Base-by-base conservation (phyloP, 352 stramenopile genomes). In the Phytopythium aichiense region DNA sequence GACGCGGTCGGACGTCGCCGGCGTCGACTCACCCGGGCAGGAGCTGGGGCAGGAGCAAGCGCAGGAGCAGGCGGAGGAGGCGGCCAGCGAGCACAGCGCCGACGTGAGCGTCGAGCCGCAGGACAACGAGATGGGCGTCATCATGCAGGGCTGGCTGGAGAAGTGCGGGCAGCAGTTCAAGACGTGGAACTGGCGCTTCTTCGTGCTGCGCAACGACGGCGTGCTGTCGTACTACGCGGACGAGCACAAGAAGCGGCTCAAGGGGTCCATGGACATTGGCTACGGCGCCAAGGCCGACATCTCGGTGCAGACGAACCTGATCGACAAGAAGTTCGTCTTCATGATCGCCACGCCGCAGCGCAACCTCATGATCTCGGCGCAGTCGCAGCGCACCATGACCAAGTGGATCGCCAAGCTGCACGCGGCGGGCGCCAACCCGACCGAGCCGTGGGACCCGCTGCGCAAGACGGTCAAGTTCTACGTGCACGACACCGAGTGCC, bases 131-230 rank as follows among this genome's bases (percentile, higher is more conserved):
- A 81, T 86, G 69, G 84, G 76, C 22, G 70, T 95, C 33, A 73
- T 94, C 8, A 92, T 92, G 72, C 79, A 93, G 49, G 87, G 87
- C 18, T 95, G 87, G 87, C 81, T 95, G 40, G 81, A 95, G 54
- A 95, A 95, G 64, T 94, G 87, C 60, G 84, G 87, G 2, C 84
- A 93, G 68, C 83, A 90, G 59, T 92, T 95, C 68, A 94, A 95
- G 78, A 94, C 87, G 53, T 94, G 87, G 87, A 93, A 95, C 64
- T 92, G 79, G 84, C 83, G 85, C 45, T 94, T 92, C 72, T 95
- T 95, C 58, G 87, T 94, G 53, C 70, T 95, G 48, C 80, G 83
- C 20, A 72, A 87, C 51, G 85, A 94, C 66, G 84, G 87, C 35
- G 77, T 91, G 50, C 72, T 95, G 57, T 86, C 80, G 9, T 95